Evolutionary conservation across 2,329 filamentous ascomycete genomes (phyloP), one percentile per base, ranked within the genome.

Genomic region (Fusarium coicis): DNA sequence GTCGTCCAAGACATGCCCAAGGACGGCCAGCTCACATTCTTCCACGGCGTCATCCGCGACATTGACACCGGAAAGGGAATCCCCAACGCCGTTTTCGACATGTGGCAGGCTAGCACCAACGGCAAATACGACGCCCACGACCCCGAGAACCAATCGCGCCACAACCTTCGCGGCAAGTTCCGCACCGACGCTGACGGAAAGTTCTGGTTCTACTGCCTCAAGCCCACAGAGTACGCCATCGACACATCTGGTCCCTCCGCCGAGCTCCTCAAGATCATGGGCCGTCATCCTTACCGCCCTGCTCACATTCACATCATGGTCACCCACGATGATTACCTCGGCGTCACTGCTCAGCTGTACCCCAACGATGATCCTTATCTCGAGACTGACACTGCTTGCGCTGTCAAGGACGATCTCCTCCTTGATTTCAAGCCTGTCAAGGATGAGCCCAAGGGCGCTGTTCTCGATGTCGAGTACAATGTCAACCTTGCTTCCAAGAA

Each of bases 121-220:
- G 92, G 92, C 81, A 90, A 91, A 80, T 94, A 94, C 85, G 91
- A 93, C 79, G 90, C 92, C 86, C 91, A 93, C 82, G 92, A 94
- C 81, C 91, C 91, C 1, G 87, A 91, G 63, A 90, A 90, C 83
- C 92, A 93, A 85, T 83, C 84, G 55, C 89, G 89, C 79, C 92
- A 93, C 87, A 94, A 94, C 85, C 86, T 94, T 46, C 89, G 92
- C 47, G 92, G 92, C 80, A 94, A 93, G 85, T 94, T 94, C 86
- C 88, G 87, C 76, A 89, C 91, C 72, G 88, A 93, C 81, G 87
- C 88, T 76, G 87, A 93, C 70, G 92, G 92, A 76, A 87, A 91
- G 80, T 93, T 91, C 83, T 88, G 86, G 83, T 91, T 93, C 83
- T 93, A 93, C 88, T 93, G 92, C 86, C 89, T 91, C 79, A 87